Evolutionary conservation across 768 basidiomycete species (phyloP).

Genomic region (Leccinellum rugosiceps): DNA sequence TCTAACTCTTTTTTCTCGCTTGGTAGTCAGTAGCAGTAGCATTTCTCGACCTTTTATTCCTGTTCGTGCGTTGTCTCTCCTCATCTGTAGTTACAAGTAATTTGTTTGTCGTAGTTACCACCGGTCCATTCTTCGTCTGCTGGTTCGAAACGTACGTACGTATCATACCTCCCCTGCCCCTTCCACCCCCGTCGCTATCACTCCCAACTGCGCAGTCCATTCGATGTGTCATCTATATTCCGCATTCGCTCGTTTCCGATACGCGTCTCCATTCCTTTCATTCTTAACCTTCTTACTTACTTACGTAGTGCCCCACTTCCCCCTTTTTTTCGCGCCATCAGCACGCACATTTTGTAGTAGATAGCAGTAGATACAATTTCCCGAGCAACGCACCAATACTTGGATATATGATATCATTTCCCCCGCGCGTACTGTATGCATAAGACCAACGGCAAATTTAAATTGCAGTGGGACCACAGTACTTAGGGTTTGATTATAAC

Average conservation of each 20-base stretch:
- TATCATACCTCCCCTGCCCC: constrained; percentile 9
- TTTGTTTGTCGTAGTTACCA: constrained; percentile 26
- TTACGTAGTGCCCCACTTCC: background rate
- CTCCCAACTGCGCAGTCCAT: background rate
- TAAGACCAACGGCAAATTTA: too few species aligned
- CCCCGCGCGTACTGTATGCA: background rate
- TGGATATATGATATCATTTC: constrained; percentile 16
- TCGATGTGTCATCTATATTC: constrained; percentile 1
- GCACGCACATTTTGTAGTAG: constrained; percentile 32
- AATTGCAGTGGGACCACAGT: too few species aligned
- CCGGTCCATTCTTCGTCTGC: constrained; percentile 22
- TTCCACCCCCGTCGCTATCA: background rate
- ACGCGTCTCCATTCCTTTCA: background rate
- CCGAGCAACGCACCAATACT: constrained; percentile 22
- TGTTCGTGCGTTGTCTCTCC: constrained; percentile 23
- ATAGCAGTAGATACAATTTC: constrained; percentile 36
- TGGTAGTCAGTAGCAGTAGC: constrained; percentile 28
- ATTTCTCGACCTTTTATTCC: constrained; percentile 10
- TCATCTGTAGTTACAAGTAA: constrained; percentile 32
- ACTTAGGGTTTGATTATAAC: background rate
- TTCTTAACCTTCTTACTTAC: background rate
- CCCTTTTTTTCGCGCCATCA: background rate
- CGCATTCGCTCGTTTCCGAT: constrained; percentile 3
- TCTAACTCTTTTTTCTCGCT: background rate
- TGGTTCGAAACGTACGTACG: constrained; percentile 8